A percentile compares a stretch with the other conserved stretches of the same genome.
Evolutionary conservation across 2,329 filamentous ascomycete genomes (phyloP).

Genomic region (Apiospora koreana): DNA sequence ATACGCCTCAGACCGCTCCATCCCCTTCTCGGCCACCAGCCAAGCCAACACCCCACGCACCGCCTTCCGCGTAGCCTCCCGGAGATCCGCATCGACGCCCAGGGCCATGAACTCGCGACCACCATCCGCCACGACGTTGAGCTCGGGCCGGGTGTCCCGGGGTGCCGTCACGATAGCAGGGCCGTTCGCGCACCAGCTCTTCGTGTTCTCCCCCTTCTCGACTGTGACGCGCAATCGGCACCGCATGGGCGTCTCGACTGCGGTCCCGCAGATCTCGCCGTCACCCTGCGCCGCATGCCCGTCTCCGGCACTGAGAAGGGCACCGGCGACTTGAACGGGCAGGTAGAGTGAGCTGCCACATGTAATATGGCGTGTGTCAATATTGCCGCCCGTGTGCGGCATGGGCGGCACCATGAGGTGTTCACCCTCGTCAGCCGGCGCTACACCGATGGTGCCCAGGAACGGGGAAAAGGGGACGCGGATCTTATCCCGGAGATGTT

Average conservation of each 20-base stretch:
- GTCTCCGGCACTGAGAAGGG: constrained; percentile 55
- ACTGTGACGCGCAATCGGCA: constrained; percentile 50
- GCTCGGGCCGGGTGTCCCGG: constrained; percentile 25
- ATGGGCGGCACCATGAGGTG: constrained; percentile 50
- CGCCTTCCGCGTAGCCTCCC: constrained; percentile 50
- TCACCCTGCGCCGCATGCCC: constrained; percentile 56
- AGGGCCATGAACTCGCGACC: constrained; percentile 46
- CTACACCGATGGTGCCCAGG: constrained; percentile 53
- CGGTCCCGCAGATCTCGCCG: constrained; percentile 57
- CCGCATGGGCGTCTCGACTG: constrained; percentile 54
- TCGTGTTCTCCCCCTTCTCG: constrained; percentile 34
- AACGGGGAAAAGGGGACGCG: constrained; percentile 52
- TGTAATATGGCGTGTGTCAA: constrained; percentile 53
- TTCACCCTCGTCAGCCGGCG: constrained; percentile 45
- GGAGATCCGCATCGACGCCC: constrained; percentile 47
- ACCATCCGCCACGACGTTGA: constrained; percentile 20
- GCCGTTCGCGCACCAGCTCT: constrained; percentile 44
- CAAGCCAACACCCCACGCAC: constrained; percentile 49
- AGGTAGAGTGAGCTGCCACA: constrained; percentile 49
- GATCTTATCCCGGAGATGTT: constrained; percentile 45
- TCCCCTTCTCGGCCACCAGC: constrained; percentile 46
- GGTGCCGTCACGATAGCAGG: constrained; percentile 48
- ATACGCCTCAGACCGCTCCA: constrained; percentile 49
- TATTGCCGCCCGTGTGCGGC: constrained; percentile 53
- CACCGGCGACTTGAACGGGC: constrained; percentile 49